These are phyloP conservation scores for Pseudocercospora cruenta DNA, from an alignment of 2,329 filamentous ascomycete species.

Conservation along the genomic window DNA sequence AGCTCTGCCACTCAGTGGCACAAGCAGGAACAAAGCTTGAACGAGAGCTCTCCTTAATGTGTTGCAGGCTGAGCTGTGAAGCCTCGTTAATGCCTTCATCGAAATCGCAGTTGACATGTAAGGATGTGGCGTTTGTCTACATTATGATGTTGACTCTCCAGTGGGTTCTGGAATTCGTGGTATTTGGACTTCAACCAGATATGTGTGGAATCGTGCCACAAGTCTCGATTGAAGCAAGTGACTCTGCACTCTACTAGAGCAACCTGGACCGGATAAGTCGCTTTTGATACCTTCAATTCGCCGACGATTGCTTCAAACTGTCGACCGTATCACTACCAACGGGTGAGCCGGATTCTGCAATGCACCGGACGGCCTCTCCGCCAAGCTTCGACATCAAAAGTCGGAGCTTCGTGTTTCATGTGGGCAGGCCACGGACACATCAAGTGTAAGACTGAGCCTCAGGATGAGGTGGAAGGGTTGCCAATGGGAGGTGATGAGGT, in stretches of 20 bases:
- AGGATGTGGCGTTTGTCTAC: too few relatives aligned
- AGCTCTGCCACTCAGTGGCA: not conserved
- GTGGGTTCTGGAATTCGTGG: too few relatives aligned
- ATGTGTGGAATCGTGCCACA: too few relatives aligned
- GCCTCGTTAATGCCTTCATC: too few relatives aligned
- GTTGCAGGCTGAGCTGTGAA: not conserved
- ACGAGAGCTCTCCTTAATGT: not conserved
- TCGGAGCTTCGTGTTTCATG: not conserved
- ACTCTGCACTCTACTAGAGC: not conserved
- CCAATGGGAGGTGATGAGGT: not conserved
- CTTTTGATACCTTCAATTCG: not conserved
- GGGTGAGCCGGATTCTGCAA: not conserved
- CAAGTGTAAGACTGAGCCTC: not conserved
- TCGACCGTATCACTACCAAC: not conserved
- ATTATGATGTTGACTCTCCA: too few relatives aligned
- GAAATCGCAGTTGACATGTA: too few relatives aligned
- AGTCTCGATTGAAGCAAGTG: too few relatives aligned
- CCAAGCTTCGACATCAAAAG: not conserved
- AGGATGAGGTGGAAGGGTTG: not conserved
- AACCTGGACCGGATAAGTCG: not conserved
- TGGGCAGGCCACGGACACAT: not conserved
- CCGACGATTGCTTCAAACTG: not conserved
- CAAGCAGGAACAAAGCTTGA: not conserved
- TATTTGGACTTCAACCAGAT: too few relatives aligned
- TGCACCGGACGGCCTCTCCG: not conserved